Base-by-base conservation (phyloP, 352 stramenopile genomes). In the Plasmopara halstedii region DNA sequence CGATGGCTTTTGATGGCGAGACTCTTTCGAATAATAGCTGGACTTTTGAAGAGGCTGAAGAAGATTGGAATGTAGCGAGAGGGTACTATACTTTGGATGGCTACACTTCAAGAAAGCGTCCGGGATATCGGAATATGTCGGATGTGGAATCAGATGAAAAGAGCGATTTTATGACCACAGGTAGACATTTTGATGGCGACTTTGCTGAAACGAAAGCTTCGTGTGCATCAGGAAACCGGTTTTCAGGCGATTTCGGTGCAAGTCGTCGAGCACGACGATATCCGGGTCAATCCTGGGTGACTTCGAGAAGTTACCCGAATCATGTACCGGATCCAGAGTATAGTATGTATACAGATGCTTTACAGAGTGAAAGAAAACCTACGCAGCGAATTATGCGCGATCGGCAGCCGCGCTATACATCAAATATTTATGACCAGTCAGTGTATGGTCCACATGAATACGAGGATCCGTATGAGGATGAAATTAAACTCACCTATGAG, bases 111-210 rank as follows among this genome's bases (percentile, higher is more conserved):
- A 44, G 36, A 18, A 44, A 66, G 36, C 51, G 33, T 4, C 42
- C 56, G 27, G 47, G 52, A 45, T 70, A 56, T 39, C 11, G 40
- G 22, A 29, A 57, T 9, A n/a, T 58, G 8, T 14, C 22, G 0
- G 50, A 66, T 19, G 13, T 58, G 10, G 52, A 62, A 11, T 25
- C 36, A 6, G 48, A 67, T 29, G 60, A 70, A n/a, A 70, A 56
- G 49, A 56, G n/a, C 3, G 45, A 62, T 0, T 62, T 69, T 45
- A 38, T 38, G 11, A 9, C 23, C 17, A 9, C 40, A 11, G n/a
- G 6, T 22, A 37, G 44, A 20, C 44, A 46, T 8, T 2, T 25
- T 6, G 32, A 18, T 15, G 47, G 26, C 6, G 29, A 50, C 19
- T n/a, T 40, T 29, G 22, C 18, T 36, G 18, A 3, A 15, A 4